Evolutionary conservation across 345 rosid genomes (phyloP).

Genomic region (Eucalyptus polyanthemos): DNA sequence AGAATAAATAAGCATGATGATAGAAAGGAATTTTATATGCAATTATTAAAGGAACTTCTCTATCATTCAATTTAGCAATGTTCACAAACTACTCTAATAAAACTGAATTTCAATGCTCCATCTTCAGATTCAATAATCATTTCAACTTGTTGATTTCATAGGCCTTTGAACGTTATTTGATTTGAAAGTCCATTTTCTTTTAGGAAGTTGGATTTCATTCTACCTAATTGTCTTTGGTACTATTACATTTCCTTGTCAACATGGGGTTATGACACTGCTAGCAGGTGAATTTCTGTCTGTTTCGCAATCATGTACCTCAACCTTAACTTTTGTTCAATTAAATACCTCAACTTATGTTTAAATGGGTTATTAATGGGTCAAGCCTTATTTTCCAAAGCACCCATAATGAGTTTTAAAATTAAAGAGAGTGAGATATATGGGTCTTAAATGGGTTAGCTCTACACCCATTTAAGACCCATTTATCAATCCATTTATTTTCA

Average conservation of each 20-base stretch:
- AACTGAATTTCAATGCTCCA: neutral
- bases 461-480: no score
- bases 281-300: neutral
- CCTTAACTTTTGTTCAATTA: neutral
- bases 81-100: neutral
- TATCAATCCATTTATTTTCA: no score
- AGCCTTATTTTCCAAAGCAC: no score
- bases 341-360: no score
- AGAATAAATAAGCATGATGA: neutral
- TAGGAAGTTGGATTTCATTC: neutral
- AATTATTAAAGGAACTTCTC: neutral
- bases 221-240: neutral
- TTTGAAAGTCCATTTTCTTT: neutral
- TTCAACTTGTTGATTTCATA: neutral
- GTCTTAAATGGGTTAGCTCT: no score
- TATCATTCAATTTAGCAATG: neutral
- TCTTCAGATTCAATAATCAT: neutral
- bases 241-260: neutral
- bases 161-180: neutral
- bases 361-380: no score
- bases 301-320: neutral
- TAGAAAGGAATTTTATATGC: neutral
- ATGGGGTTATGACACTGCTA: neutral
- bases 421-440: no score
- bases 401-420: no score